phyloP scores from a whole-genome alignment of 2,329 filamentous ascomycete genomes.

The Colletotrichum eremochloae region DNA sequence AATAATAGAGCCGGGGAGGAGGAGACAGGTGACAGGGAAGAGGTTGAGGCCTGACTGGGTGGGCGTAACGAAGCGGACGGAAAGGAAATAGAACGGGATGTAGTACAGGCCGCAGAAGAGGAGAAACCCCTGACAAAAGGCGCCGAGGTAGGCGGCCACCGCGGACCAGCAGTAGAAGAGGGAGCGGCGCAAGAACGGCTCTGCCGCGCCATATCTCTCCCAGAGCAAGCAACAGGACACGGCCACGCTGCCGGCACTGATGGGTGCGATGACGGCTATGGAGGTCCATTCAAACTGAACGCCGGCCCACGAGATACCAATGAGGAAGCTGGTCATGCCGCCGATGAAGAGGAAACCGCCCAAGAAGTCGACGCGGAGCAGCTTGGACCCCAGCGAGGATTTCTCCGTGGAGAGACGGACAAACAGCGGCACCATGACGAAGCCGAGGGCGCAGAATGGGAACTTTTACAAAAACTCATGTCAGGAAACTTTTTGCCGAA shows the following conservation, averaged over 20 bases:
- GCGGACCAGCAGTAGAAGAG: slow-evolving; percentile 5
- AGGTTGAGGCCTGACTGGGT: neutral
- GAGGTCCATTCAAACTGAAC: neutral
- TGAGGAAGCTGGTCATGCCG: slow-evolving; percentile 16
- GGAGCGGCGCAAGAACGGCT: slow-evolving; percentile 4
- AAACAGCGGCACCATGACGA: slow-evolving; percentile 10
- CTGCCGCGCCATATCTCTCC: neutral
- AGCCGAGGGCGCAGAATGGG: slow-evolving; percentile 21
- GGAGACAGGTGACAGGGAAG: neutral
- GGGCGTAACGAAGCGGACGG: neutral
- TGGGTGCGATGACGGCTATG: neutral
- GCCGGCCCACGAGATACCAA: slow-evolving; percentile 14
- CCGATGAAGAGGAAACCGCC: slow-evolving; percentile 11
- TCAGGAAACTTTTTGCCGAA: no score
- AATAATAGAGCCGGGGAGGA: slow-evolving; percentile 3
- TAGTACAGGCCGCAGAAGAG: slow-evolving; percentile 15
- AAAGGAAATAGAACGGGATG: neutral
- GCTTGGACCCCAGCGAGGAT: neutral
- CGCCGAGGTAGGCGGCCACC: slow-evolving; percentile 1
- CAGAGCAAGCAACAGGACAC: neutral
- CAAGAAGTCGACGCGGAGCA: neutral
- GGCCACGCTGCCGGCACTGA: neutral
- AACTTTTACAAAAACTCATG: neutral
- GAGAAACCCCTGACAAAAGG: slow-evolving; percentile 4
- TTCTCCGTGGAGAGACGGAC: neutral